Base-by-base conservation (phyloP, 2,329 filamentous ascomycete species). In the Aspergillus calidoustus region DNA sequence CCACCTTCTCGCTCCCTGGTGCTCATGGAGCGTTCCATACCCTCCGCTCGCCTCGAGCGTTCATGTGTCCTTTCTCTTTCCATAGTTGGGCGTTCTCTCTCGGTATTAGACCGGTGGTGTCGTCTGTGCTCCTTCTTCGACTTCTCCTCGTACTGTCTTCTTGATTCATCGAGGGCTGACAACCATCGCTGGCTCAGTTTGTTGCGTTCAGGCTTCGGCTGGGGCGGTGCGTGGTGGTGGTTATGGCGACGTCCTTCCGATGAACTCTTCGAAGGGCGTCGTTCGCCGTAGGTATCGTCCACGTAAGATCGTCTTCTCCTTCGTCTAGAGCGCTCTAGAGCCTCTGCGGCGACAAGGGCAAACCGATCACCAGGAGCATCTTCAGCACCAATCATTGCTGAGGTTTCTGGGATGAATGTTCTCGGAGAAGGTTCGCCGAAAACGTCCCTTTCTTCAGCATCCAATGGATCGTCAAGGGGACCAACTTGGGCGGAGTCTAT, bases 261-360 rank as follows among this genome's bases (percentile, higher is more conserved):
- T 3, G 76, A 79, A 28, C 71, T 68, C 55, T 74, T 80, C 4
- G 77, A 77, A 44, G 71, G 69, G 8, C 72, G 71, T 57, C 73
- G 73, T 30, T 78, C 76, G 25, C 71, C 69, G 2, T 75, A 72
- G 28, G 67, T 60, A 13, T 65, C 69, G 15, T 55, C 34, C 9
- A 31, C 46, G 44, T 61, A 51, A 2, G 72, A 70, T 17, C 71
- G 73, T 59, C 69, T 70, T 69, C 74, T 76, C 54, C 68, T 76
- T 56, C 71, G 73, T 34, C 70, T 70, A 15, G 70, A 64, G 19
- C 57, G 63, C 31, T 69, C 61, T 4, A 58, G 62, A 15, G 54
- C 57, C 57, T 51, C 55, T 62, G 38, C 7, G 52, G 64, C 34
- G 51, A 41, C 55, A 30, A 15, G 19, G 31, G 55, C 48, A 19